Conservation (phyloP, 2,329 filamentous ascomycete genomes). For the Penicillium sp. region DNA sequence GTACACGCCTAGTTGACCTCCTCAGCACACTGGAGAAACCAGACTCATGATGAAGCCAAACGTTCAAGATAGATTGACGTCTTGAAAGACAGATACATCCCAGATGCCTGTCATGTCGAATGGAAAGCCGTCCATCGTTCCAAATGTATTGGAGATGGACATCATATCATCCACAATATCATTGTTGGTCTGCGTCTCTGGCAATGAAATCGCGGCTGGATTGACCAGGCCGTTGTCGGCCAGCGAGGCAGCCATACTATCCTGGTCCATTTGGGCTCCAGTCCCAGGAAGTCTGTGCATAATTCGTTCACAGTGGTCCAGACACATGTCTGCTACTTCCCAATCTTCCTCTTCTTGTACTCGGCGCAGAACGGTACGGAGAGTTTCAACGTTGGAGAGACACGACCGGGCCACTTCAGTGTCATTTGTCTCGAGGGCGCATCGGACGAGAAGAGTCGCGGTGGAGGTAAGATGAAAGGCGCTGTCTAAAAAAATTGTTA, state of each 20-base stretch:
- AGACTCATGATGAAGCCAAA: conserved; percentile 3
- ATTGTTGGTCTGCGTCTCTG: conserved; percentile 50
- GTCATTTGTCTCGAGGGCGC: conserved; percentile 56
- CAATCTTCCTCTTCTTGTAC: conserved; percentile 57
- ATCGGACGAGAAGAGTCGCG: conserved; percentile 57
- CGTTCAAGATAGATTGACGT: conserved; percentile 36
- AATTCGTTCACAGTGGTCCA: conserved; percentile 54
- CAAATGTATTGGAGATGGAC: conserved; percentile 51
- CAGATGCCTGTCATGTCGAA: conserved; percentile 53
- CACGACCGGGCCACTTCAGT: conserved; percentile 50
- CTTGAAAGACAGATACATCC: conserved; percentile 49
- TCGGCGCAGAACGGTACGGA: conserved; percentile 53
- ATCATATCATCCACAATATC: conserved; percentile 53
- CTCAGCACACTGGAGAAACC: conserved; percentile 8
- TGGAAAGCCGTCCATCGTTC: conserved; percentile 51
- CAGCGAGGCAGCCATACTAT: conserved; percentile 18
- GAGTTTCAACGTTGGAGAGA: conserved; percentile 52
- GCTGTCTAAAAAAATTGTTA: conserved; percentile 42
- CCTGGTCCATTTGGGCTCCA: conserved; percentile 22
- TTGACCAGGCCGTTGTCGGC: conserved; percentile 39
- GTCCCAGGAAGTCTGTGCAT: conserved; percentile 45
- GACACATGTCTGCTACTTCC: conserved; percentile 60
- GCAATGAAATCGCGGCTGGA: conserved; percentile 44
- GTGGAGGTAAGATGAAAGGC: conserved; percentile 59
- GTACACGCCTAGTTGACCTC: conserved; percentile 11